A percentile compares a stretch with the other conserved stretches of the same genome.
phyloP scores from a whole-genome alignment of 148 eudicot genomes.

The Selenicereus undatus region DNA sequence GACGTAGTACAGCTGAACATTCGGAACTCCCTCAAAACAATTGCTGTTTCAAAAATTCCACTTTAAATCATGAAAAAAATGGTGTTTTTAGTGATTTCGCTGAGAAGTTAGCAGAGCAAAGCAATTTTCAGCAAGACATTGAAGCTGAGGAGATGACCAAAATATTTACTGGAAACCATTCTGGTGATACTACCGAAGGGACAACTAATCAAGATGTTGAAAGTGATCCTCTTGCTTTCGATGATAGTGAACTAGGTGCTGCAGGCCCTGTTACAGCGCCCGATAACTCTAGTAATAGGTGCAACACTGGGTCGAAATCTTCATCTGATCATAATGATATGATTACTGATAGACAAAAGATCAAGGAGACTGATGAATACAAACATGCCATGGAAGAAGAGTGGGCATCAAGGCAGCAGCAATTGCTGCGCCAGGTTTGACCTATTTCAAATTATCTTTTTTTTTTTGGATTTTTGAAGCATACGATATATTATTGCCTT shows the following conservation, averaged over 20 bases:
- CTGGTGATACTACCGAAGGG: neutral
- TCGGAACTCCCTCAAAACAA: neutral
- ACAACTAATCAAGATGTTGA: neutral
- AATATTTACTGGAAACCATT: neutral
- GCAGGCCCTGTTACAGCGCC: neutral
- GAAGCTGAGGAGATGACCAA: constrained; percentile 4
- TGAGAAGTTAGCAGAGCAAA: constrained; percentile 4
- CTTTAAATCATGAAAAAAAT: neutral
- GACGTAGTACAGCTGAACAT: neutral
- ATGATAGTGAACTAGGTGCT: constrained; percentile 3
- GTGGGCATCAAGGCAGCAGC: constrained; percentile 60
- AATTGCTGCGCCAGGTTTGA: constrained; percentile 63
- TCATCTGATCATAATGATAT: constrained; percentile 26
- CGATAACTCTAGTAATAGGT: neutral
- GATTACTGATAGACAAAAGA: constrained; percentile 62
- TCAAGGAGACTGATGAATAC: constrained; percentile 87
- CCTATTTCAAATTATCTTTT: neutral
- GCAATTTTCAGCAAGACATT: neutral
- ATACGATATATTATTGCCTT: neutral
- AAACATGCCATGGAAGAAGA: constrained; percentile 81
- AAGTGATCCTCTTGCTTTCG: neutral
- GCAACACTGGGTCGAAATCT: neutral
- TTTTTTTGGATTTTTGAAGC: neutral
- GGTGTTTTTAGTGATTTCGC: neutral
- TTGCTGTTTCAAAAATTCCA: neutral